Conservation (phyloP, 2,329 filamentous ascomycete genomes). For the Cercospora sp. region DNA sequence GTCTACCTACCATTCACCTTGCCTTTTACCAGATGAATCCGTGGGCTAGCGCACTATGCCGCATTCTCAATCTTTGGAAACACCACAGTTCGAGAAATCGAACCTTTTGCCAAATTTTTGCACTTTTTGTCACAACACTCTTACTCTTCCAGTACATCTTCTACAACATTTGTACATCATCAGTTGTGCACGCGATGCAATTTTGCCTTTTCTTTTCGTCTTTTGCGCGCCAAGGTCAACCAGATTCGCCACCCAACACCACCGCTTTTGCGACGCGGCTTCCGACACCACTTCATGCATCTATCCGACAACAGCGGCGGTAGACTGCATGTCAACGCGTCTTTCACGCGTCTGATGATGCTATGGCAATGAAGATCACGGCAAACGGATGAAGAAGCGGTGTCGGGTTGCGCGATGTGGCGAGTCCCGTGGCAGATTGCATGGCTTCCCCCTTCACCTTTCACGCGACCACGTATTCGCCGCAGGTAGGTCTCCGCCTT, state of each 20-base stretch:
- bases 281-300: background rate
- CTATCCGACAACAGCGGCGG: background rate
- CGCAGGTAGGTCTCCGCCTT: background rate
- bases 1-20: conserved; percentile 39
- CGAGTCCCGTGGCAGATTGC: background rate
- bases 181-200: background rate
- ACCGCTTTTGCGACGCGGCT: background rate
- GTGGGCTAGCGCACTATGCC: conserved; percentile 35
- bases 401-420: background rate
- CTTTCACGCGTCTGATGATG: background rate
- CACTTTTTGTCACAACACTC: background rate
- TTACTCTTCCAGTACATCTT: no score
- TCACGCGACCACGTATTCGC: background rate
- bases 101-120: conserved; percentile 23
- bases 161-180: background rate
- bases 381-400: background rate
- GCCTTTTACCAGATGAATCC: conserved; percentile 41
- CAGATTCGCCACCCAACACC: background rate
- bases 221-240: background rate
- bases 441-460: background rate
- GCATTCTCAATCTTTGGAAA: conserved; percentile 35
- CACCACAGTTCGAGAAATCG: conserved; percentile 10
- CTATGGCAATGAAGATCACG: background rate
- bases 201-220: background rate
- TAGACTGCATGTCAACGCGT: background rate